Evolutionary conservation across 225 moss, liverwort and hornwort genomes (phyloP).

Genomic region (Straminergon stramineum): DNA sequence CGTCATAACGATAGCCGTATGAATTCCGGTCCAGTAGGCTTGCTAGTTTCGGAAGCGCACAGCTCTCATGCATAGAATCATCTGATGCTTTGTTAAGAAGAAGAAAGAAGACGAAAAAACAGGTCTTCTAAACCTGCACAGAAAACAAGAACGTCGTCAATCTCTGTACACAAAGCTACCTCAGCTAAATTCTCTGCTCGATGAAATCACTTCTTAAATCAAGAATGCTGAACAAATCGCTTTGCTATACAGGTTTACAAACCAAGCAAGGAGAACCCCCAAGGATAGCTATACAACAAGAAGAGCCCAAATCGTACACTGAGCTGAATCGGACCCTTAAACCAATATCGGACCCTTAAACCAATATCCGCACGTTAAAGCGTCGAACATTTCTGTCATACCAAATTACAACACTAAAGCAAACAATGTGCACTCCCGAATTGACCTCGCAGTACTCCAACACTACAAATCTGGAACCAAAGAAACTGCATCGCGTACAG

Average conservation of each 20-base stretch:
- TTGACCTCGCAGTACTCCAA: not conserved
- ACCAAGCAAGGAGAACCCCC: not conserved
- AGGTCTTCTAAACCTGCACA: not conserved
- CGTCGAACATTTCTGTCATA: not conserved
- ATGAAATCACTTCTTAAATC: not conserved
- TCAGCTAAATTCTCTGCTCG: not conserved
- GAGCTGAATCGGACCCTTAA: not conserved
- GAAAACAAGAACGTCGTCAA: not conserved
- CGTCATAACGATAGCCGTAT: not conserved
- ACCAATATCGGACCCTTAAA: not conserved
- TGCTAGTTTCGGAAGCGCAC: not conserved
- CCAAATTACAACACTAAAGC: not conserved
- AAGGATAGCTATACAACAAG: not conserved
- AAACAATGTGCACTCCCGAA: not conserved
- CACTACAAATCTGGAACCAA: not conserved
- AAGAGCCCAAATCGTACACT: not conserved
- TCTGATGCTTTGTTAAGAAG: not conserved
- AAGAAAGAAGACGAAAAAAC: not conserved
- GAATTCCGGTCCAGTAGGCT: not conserved
- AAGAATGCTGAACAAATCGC: not conserved
- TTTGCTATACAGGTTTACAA: not conserved
- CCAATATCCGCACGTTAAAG: not conserved
- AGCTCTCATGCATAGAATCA: constrained; percentile 5
- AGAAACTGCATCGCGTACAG: not conserved
- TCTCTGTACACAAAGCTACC: not conserved